phyloP scores from a whole-genome alignment of 106 monocot species.

The Phalaenopsis aphrodite region DNA sequence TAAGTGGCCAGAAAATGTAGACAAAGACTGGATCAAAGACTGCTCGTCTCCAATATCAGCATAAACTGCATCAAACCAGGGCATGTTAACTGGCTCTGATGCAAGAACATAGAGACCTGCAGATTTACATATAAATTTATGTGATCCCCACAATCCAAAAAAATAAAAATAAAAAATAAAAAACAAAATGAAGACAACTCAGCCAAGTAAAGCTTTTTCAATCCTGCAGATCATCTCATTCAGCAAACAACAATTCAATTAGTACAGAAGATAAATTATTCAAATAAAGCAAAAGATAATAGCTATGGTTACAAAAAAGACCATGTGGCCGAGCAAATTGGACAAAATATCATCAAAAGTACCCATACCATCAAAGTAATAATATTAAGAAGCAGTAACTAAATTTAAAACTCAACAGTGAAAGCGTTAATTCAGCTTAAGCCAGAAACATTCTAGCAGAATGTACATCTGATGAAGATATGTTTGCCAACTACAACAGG shows the following conservation, averaged over 20 bases:
- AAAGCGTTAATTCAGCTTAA: too few relatives aligned
- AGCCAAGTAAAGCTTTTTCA: neutral
- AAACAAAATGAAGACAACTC: slow-evolving; percentile 7
- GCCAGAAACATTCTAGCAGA: too few relatives aligned
- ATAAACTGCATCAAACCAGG: slow-evolving; percentile 88
- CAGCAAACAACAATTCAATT: neutral
- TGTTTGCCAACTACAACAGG: too few relatives aligned
- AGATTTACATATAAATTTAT: slow-evolving; percentile 1
- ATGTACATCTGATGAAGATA: too few relatives aligned
- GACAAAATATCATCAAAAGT: neutral
- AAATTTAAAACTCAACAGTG: neutral
- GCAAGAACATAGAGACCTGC: slow-evolving; percentile 88
- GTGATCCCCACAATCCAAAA: neutral
- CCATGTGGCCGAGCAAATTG: neutral
- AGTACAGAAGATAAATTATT: neutral
- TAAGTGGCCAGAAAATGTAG: slow-evolving; percentile 91
- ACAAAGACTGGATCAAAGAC: slow-evolving; percentile 79
- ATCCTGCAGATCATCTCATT: neutral
- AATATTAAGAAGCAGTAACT: neutral
- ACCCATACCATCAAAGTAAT: neutral
- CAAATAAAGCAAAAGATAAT: too few relatives aligned
- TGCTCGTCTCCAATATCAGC: slow-evolving; percentile 96
- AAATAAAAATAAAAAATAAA: neutral
- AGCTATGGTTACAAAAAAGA: neutral
- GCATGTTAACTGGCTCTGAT: slow-evolving; percentile 73